phyloP scores from a whole-genome alignment of 106 monocot genomes.

The Narthecium ossifragum region DNA sequence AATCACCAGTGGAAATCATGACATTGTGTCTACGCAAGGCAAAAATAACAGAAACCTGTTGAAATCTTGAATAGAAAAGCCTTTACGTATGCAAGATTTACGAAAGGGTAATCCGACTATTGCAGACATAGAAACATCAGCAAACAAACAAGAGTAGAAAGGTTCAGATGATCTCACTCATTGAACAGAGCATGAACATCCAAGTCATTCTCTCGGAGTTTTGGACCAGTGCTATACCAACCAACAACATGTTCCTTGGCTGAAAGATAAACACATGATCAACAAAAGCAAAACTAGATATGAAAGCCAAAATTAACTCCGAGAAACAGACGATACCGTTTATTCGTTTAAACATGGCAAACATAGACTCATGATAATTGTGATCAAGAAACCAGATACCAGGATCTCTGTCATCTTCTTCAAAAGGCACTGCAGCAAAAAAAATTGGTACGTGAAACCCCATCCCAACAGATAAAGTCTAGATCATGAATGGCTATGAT shows the following conservation, averaged over 20 bases:
- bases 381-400: constrained; percentile 99
- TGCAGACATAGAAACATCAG: not conserved
- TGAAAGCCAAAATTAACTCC: not conserved
- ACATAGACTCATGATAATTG: constrained; percentile 98
- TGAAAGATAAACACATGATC: constrained; percentile 21
- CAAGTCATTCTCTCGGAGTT: constrained; percentile 92
- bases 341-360: constrained; percentile 97
- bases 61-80: too few species aligned
- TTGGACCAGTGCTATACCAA: constrained; percentile 99
- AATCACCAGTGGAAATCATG: too few species aligned
- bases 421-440: constrained; percentile 92
- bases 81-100: too few species aligned
- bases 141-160: not conserved
- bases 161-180: constrained; percentile 45
- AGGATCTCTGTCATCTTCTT: constrained; percentile 96
- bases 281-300: not conserved
- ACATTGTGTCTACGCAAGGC: too few species aligned
- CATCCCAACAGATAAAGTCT: too few species aligned
- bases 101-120: too few species aligned
- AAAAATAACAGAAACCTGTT: too few species aligned
- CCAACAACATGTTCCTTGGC: constrained; percentile 99
- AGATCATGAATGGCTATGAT: too few species aligned
- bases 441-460: not conserved
- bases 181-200: constrained; percentile 88
- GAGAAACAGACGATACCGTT: constrained; percentile 46